phyloP scores from a whole-genome alignment of 2,329 filamentous ascomycete genomes.

The Exophiala calicioides region DNA sequence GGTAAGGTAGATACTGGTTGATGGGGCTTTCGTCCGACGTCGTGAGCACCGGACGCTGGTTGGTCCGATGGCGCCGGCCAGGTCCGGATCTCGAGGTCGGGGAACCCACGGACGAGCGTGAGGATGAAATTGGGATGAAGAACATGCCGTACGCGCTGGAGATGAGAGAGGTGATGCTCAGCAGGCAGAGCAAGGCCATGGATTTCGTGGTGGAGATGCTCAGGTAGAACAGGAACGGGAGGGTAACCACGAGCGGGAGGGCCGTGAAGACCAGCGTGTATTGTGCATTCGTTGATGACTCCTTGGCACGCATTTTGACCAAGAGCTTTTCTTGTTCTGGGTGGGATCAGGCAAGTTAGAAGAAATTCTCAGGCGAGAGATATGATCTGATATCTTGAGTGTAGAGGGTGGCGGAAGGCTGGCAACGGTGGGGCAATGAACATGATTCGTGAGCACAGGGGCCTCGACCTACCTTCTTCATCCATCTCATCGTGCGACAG shows the following conservation, averaged over 20 bases:
- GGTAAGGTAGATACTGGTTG: constrained; percentile 20
- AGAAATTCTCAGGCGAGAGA: neutral
- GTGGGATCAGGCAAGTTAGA: too few relatives aligned
- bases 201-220: constrained; percentile 11
- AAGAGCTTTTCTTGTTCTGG: constrained; percentile 32
- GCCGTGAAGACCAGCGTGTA: constrained; percentile 29
- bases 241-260: constrained; percentile 25
- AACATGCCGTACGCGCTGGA: constrained; percentile 29
- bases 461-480: constrained; percentile 27
- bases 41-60: constrained; percentile 4
- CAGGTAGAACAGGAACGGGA: constrained; percentile 27
- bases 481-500: constrained; percentile 29
- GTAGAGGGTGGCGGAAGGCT: neutral
- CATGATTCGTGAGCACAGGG: neutral
- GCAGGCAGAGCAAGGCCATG: constrained; percentile 23
- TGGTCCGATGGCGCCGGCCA: neutral
- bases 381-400: neutral
- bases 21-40: constrained; percentile 20
- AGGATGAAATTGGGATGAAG: constrained; percentile 18
- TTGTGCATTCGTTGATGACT: constrained; percentile 21
- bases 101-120: neutral
- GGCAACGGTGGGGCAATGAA: neutral
- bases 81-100: constrained; percentile 3
- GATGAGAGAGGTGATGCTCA: constrained; percentile 28
- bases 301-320: constrained; percentile 21